Conservation (phyloP, 805 yeast species). For the Suhomyces pyralidae region DNA sequence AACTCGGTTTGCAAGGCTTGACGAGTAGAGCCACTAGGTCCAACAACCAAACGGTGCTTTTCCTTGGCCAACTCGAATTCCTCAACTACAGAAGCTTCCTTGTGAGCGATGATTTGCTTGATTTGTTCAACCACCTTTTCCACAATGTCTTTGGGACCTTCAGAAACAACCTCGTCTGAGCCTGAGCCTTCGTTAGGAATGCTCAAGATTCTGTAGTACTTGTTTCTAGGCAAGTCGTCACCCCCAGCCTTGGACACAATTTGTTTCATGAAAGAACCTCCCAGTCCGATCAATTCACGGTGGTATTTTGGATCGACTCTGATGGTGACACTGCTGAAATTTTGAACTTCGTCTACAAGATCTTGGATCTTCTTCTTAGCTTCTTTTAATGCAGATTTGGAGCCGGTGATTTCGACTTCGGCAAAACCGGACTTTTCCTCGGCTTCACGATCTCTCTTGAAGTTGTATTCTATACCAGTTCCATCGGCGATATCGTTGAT, state of each 20-base stretch:
- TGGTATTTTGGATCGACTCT: constrained; percentile 73
- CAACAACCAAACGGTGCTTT: constrained; percentile 74
- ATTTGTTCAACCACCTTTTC: constrained; percentile 62
- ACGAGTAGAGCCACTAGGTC: constrained; percentile 76
- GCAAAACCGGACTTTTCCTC: constrained; percentile 51
- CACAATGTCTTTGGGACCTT: constrained; percentile 77
- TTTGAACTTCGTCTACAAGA: constrained; percentile 64
- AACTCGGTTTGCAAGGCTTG: constrained; percentile 69
- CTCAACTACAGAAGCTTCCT: constrained; percentile 56
- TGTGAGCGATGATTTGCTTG: constrained; percentile 57
- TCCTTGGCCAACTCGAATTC: constrained; percentile 61
- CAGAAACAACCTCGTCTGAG: constrained; percentile 55
- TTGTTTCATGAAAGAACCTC: constrained; percentile 69
- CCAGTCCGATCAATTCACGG: constrained; percentile 72
- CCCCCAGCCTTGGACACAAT: constrained; percentile 77
- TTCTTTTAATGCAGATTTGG: constrained; percentile 67
- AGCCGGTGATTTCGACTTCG: constrained; percentile 72
- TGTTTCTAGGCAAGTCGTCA: constrained; percentile 41
- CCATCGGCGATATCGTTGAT: constrained; percentile 77
- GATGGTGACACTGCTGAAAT: constrained; percentile 53
- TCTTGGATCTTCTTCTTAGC: constrained; percentile 63
- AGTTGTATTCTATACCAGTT: constrained; percentile 56
- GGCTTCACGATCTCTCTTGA: constrained; percentile 38
- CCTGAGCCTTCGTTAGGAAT: constrained; percentile 69
- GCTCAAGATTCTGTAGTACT: constrained; percentile 55